Conservation (phyloP, 2,329 filamentous ascomycete species). For the Paramyrothecium roridum region DNA sequence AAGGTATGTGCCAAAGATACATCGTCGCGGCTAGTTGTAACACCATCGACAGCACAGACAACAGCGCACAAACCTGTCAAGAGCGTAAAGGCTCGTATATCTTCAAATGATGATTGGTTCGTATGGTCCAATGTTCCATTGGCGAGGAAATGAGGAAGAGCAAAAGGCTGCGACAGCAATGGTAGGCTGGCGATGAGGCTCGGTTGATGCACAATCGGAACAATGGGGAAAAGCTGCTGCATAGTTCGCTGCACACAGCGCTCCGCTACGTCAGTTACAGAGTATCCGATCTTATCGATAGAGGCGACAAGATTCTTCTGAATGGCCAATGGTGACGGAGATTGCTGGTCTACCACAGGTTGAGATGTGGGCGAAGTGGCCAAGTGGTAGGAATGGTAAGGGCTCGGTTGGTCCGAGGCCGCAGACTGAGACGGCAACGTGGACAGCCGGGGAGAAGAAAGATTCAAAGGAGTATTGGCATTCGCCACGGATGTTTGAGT, state of each 20-base stretch:
- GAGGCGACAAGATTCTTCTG: neutral
- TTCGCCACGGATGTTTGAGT: too few species aligned
- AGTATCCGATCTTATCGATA: neutral
- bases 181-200: neutral
- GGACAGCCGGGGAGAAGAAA: too few species aligned
- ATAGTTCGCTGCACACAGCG: conserved; percentile 4
- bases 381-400: too few species aligned
- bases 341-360: too few species aligned
- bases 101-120: too few species aligned
- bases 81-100: neutral
- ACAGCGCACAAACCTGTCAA: conserved; percentile 2
- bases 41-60: neutral
- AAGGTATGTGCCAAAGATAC: conserved; percentile 1
- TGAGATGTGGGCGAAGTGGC: too few species aligned
- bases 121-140: too few species aligned
- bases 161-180: conserved; percentile 2
- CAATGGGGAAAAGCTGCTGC: conserved; percentile 1
- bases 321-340: too few species aligned
- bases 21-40: neutral
- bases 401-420: too few species aligned
- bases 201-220: neutral
- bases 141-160: too few species aligned
- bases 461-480: too few species aligned
- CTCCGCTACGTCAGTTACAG: neutral
- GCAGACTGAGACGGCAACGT: too few species aligned